A percentile compares a stretch with the other conserved stretches of the same genome.
Conservation (phyloP, 176 grass and related monocot species). For the Raddia guianensis region DNA sequence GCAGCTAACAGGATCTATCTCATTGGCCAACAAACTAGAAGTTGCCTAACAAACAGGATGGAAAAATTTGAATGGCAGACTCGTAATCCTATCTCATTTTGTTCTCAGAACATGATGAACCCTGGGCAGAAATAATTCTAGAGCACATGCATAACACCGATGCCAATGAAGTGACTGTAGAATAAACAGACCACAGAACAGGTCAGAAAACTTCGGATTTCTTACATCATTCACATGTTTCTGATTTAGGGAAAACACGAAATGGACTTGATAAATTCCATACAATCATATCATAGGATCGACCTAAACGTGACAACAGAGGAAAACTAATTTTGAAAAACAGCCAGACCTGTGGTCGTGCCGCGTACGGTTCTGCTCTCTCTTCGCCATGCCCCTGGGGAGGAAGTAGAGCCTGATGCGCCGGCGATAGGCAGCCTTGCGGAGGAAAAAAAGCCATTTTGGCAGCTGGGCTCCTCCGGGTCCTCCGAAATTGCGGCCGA, state of each 20-base stretch:
- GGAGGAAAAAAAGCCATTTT: slow-evolving; percentile 42
- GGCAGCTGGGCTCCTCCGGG: slow-evolving; percentile 43
- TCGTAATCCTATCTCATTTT: neutral
- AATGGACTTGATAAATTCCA: no score
- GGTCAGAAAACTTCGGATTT: neutral
- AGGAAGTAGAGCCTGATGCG: slow-evolving; percentile 60
- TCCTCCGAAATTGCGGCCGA: slow-evolving; percentile 53
- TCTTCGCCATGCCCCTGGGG: slow-evolving; percentile 79
- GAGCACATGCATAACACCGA: neutral
- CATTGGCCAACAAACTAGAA: no score
- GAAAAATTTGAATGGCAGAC: neutral
- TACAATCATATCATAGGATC: neutral
- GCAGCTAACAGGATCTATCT: no score
- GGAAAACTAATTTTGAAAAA: neutral
- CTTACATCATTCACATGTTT: neutral
- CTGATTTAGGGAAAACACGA: neutral
- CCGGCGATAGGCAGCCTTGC: slow-evolving; percentile 50
- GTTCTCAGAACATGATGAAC: neutral
- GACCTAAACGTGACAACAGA: neutral
- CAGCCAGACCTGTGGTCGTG: slow-evolving; percentile 50
- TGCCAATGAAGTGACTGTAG: neutral
- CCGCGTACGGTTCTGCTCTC: slow-evolving; percentile 58
- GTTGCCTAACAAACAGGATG: neutral
- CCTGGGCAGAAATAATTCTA: neutral
- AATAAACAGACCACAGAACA: neutral